Evolutionary conservation across 2,329 filamentous ascomycete species (phyloP).

Genomic region (Ascocoryne sarcoides): DNA sequence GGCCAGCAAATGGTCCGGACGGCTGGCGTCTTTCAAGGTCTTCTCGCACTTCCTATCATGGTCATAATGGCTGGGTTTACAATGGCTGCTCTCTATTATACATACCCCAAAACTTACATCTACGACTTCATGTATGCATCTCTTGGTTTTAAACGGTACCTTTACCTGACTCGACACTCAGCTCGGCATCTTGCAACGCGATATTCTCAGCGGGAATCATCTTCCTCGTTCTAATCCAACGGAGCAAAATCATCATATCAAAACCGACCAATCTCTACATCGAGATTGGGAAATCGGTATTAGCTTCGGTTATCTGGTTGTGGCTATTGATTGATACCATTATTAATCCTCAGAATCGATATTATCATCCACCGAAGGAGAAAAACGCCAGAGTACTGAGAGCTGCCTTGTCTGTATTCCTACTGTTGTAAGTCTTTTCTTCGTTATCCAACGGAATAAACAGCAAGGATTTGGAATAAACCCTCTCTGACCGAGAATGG

Average conservation of each 20-base stretch:
- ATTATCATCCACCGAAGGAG: constrained; percentile 1
- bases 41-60: constrained; percentile 4
- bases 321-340: constrained; percentile 18
- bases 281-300: constrained; percentile 13
- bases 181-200: background rate
- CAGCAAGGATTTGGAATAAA: too few relatives aligned
- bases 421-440: constrained; percentile 15
- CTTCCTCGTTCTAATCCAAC: constrained; percentile 16
- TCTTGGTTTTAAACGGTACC: too few relatives aligned
- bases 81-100: background rate
- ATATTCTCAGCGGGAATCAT: constrained; percentile 15
- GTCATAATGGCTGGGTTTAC: constrained; percentile 2
- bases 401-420: constrained; percentile 12
- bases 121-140: constrained; percentile 3
- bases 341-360: constrained; percentile 2
- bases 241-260: constrained; percentile 4
- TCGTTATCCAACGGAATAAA: too few relatives aligned
- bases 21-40: constrained; percentile 8
- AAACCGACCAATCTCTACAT: constrained; percentile 7
- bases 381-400: constrained; percentile 7
- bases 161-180: background rate
- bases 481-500: too few relatives aligned
- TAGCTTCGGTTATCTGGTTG: constrained; percentile 16
- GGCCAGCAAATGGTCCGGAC: constrained; percentile 5
- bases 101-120: background rate